These are phyloP conservation scores for Beauveria varroae DNA, from an alignment of 2,329 filamentous ascomycete species.

Conservation along the genomic window DNA sequence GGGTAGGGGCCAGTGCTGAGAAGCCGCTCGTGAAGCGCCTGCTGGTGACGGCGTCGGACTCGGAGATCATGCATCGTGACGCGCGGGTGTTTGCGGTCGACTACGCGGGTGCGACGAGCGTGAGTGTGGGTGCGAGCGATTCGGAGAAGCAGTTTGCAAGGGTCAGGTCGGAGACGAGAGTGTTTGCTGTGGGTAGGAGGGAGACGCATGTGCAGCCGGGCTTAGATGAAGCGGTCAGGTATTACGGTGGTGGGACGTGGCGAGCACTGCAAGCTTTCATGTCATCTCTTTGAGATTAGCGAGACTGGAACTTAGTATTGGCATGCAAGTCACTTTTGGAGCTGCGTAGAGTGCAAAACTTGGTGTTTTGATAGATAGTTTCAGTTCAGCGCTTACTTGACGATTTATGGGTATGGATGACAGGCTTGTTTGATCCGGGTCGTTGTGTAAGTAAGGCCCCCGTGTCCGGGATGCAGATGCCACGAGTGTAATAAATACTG, in stretches of 20 bases:
- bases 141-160: background rate
- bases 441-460: too few relatives aligned
- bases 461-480: too few relatives aligned
- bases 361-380: too few relatives aligned
- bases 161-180: background rate
- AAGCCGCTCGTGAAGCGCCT: slow-evolving; percentile 4
- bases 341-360: too few relatives aligned
- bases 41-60: background rate
- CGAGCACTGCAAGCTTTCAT: slow-evolving; percentile 5
- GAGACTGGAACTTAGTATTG: background rate
- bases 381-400: too few relatives aligned
- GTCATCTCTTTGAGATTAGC: background rate
- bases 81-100: background rate
- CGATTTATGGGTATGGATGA: too few relatives aligned
- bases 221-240: slow-evolving; percentile 5
- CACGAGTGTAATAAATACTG: too few relatives aligned
- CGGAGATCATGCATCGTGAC: slow-evolving; percentile 10
- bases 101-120: background rate
- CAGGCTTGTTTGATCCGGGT: too few relatives aligned
- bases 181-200: slow-evolving; percentile 4
- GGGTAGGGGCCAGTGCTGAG: background rate
- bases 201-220: slow-evolving; percentile 12
- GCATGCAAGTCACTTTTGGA: too few relatives aligned
- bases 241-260: slow-evolving; percentile 5
- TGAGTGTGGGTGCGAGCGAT: background rate